These are phyloP conservation scores for Thecamonas trahens DNA, from an alignment of 78 protist species.

Conservation along the genomic window DNA sequence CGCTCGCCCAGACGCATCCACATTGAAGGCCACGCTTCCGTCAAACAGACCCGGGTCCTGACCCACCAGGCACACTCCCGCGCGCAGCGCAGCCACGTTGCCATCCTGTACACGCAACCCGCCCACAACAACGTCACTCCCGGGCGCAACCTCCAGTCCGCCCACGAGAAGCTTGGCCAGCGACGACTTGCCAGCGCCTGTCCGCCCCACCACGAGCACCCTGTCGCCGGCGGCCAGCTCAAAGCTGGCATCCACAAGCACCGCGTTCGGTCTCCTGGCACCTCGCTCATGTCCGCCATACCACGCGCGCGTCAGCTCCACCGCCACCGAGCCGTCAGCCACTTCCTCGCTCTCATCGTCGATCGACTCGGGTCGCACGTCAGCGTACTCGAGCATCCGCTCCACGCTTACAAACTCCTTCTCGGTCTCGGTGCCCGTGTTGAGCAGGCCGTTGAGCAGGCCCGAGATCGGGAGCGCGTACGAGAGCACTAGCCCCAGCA, in stretches of 20 bases:
- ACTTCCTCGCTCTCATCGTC: background rate
- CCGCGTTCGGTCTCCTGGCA: constrained; percentile 38
- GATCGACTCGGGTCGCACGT: background rate
- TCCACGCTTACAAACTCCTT: constrained; percentile 24
- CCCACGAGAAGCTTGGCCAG: too few species aligned
- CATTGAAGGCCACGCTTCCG: too few species aligned
- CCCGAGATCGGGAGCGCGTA: constrained; percentile 27
- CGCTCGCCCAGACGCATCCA: too few species aligned
- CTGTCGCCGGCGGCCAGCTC: constrained; percentile 39
- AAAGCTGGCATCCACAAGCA: constrained; percentile 15
- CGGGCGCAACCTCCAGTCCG: too few species aligned
- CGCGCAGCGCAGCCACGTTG: too few species aligned
- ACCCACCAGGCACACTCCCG: too few species aligned
- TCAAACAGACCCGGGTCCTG: too few species aligned
- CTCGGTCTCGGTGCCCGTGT: constrained; percentile 22
- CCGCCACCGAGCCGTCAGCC: background rate
- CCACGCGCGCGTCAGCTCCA: background rate
- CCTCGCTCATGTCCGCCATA: background rate
- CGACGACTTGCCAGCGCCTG: constrained; percentile 49
- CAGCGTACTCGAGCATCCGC: background rate
- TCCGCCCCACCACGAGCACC: constrained; percentile 60
- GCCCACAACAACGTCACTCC: too few species aligned
- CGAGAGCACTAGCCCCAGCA: constrained; percentile 42
- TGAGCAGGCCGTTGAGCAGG: constrained; percentile 11
- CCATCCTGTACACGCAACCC: too few species aligned